phyloP scores from a whole-genome alignment of 768 basidiomycete genomes.

The Artomyces pyxidatus region DNA sequence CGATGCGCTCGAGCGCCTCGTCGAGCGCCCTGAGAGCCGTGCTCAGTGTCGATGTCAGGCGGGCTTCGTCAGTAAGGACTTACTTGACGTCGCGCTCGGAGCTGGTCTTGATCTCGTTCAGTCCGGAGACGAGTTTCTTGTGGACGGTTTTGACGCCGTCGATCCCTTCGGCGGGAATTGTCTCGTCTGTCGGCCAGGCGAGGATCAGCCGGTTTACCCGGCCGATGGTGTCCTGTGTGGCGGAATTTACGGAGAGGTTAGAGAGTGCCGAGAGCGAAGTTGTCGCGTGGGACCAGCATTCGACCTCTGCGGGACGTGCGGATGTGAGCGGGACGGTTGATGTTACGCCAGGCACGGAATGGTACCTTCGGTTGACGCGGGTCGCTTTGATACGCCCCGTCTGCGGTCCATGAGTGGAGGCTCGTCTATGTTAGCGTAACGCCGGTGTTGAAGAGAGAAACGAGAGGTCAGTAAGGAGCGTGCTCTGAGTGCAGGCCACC shows the following conservation, averaged over 20 bases:
- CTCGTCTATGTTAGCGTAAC: not conserved
- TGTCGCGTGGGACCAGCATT: conserved; percentile 67
- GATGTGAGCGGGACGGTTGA: conserved; percentile 4
- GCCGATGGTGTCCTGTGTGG: conserved; percentile 50
- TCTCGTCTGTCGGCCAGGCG: conserved; percentile 67
- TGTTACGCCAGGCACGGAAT: conserved; percentile 8
- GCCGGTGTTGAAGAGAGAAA: not conserved
- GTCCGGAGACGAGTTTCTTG: conserved; percentile 51
- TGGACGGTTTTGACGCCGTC: conserved; percentile 55
- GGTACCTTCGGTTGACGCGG: conserved; percentile 75
- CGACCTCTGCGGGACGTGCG: conserved; percentile 44
- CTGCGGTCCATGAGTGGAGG: conserved; percentile 50
- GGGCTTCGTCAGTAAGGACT: not conserved
- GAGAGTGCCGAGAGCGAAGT: conserved; percentile 50
- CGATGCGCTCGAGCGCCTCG: conserved; percentile 59
- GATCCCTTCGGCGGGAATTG: conserved; percentile 56
- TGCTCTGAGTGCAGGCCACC: no score
- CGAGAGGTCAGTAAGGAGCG: no score
- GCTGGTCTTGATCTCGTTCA: conserved; percentile 51
- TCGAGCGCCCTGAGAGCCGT: conserved; percentile 50
- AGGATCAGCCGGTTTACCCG: conserved; percentile 68
- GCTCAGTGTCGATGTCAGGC: conserved; percentile 3
- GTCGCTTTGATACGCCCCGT: conserved; percentile 50
- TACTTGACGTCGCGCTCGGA: conserved; percentile 63
- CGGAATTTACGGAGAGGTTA: conserved; percentile 40